These are phyloP conservation scores for Paramecium sonneborni DNA, from an alignment of 73 alveolate species.

Conservation along the genomic window DNA sequence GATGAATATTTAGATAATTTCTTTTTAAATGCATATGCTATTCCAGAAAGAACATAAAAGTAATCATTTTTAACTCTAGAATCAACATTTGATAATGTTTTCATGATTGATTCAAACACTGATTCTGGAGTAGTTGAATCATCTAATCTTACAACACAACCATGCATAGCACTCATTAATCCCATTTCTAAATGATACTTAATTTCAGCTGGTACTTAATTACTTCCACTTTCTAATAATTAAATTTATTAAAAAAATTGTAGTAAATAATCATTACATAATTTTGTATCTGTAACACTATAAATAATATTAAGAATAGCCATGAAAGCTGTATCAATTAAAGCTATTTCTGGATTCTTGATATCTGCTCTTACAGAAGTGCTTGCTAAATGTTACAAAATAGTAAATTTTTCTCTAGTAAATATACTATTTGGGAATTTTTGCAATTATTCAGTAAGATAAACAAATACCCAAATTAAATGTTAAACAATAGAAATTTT, in stretches of 20 bases:
- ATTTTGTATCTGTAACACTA: neutral
- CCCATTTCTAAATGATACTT: slow-evolving; percentile 11
- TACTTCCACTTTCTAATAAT: neutral
- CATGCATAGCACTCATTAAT: slow-evolving; percentile 46
- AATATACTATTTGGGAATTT: neutral
- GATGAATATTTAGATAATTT: slow-evolving; percentile 8
- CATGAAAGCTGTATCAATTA: slow-evolving; percentile 42
- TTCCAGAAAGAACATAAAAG: slow-evolving; percentile 16
- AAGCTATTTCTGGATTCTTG: neutral
- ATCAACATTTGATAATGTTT: neutral
- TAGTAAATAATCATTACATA: neutral
- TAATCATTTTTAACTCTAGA: neutral
- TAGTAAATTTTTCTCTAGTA: neutral
- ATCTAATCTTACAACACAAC: slow-evolving; percentile 37
- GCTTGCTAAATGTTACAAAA: slow-evolving; percentile 29
- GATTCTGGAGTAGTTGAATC: neutral
- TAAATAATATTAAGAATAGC: slow-evolving; percentile 31
- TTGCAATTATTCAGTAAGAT: neutral
- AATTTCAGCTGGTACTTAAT: neutral
- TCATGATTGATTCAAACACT: neutral
- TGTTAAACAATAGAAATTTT: neutral
- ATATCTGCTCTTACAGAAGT: slow-evolving; percentile 1
- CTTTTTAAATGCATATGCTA: neutral
- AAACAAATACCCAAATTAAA: neutral
- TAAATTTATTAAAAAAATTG: neutral